Base-by-base conservation (phyloP, 1,139 yeast genomes). In the Debaryomycetaceae sp. region DNA sequence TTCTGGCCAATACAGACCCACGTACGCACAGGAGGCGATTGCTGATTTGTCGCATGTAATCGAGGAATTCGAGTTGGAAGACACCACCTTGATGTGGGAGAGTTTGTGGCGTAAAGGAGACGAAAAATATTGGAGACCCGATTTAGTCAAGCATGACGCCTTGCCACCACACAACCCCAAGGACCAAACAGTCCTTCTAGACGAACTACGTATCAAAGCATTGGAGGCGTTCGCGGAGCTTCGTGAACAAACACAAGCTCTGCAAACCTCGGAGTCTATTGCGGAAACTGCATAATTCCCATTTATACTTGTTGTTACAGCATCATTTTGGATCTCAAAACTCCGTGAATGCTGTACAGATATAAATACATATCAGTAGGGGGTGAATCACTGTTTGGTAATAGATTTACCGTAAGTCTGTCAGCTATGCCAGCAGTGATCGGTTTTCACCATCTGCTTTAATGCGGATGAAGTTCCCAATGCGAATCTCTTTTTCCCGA, bases 21-120 rank as follows among this genome's bases (percentile, higher is more conserved):
- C 94, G 0, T 87, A 83, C 62, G 73, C 95, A 8, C 96, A 88
- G 61, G 98, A 91, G 61, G 87, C 97, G 1, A 89, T 88, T 17
- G 89, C 96, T 1, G 98, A 91, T 62, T 67, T 91, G 50, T 72
- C 83, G 29, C 81, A 82, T 52, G 83, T 87, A 39, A 66, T 82
- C 43, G 87, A 81, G 48, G 81, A 84, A 53, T 72, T 83, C 53
- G 70, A 70, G 41, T 63, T 78, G 50, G 66, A 63, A 38, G 55
- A 59, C 41, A 74, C 84, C 28, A 73, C 66, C 42, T 68, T 88
- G 35, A 73, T 70, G 51, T 89, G 97, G 97, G 96, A 87, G 52
- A 80, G 80, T 52, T 70, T 79, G 42, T 87, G 95, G 95, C 77
- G 96, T 62, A 79, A 79, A 65, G 96, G 97, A 35, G 88, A 80